Base-by-base conservation (phyloP, 768 basidiomycete species). In the Lentinula lateritia region DNA sequence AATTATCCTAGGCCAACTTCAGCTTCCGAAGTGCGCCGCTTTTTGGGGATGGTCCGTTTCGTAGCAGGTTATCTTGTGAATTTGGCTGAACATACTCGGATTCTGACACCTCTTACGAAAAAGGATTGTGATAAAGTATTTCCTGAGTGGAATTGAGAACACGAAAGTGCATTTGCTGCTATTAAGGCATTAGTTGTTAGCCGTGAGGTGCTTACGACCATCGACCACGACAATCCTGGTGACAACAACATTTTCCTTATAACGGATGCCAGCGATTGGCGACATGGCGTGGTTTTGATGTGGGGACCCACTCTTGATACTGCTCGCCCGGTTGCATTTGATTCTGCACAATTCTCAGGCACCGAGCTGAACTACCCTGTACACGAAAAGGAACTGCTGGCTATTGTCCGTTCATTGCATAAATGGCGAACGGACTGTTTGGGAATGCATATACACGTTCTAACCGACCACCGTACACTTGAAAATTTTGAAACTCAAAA, bases 191-290 rank as follows among this genome's bases (percentile, higher is more conserved):
- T 75, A 0, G 72, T 75, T 1, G 18, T 69, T 1, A 61, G 65
- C 9, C 10, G 68, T 69, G 23, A 23, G 23, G 0, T 73, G 70
- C 46, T 65, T 77, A 77, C 71, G 0, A 64, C 64, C 0, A 76
- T 78, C 20, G 67, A 77, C 60, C 73, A 78, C 56, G 54, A 68
- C 0, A 64, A 75, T 20, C 65, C 65, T 0, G 67, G 65, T 1
- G 60, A 69, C 1, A 73, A 55, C 0, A 46, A 23, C 16, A 74
- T 76, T 34, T 76, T 73, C 42, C 66, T 76, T 0, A 70, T 70
- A 1, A 59, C 55, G 5, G 72, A 76, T 57, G 73, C 74, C 0
- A 69, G 67, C 34, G 68, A 75, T 34, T 60, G 39, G 16, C 58
- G 69, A 2, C 69, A 68, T 0, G 73, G 75, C 3, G 73, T 66